A percentile compares a stretch with the other conserved stretches of the same genome.
phyloP scores from a whole-genome alignment of 2,329 filamentous ascomycete genomes.

The Hymenoscyphus salicellus region DNA sequence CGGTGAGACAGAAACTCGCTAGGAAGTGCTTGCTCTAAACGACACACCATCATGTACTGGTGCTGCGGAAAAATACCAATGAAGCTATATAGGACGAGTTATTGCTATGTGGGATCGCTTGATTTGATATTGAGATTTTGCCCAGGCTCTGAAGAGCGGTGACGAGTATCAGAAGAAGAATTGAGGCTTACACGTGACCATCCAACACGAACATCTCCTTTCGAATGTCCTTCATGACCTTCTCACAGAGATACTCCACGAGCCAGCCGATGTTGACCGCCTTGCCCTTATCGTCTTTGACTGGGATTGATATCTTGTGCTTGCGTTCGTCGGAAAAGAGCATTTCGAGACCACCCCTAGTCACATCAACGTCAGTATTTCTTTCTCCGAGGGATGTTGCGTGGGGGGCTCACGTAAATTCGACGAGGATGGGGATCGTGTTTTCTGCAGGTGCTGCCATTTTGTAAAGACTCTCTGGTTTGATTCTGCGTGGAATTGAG shows the following conservation, averaged over 20 bases:
- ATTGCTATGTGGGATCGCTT: conserved; percentile 21
- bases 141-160: conserved; percentile 15
- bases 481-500: not conserved
- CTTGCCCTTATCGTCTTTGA: conserved; percentile 55
- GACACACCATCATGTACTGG: conserved; percentile 20
- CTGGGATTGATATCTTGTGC: conserved; percentile 67
- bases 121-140: conserved; percentile 1
- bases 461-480: not conserved
- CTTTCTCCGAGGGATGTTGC: conserved; percentile 1
- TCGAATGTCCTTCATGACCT: conserved; percentile 79
- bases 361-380: conserved; percentile 11
- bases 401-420: conserved; percentile 52
- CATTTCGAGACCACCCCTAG: conserved; percentile 86
- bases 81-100: conserved; percentile 9
- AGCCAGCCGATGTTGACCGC: conserved; percentile 71
- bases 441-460: conserved; percentile 27
- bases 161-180: conserved; percentile 10
- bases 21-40: conserved; percentile 16
- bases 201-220: conserved; percentile 89
- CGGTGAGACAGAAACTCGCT: conserved; percentile 12
- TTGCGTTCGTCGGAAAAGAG: conserved; percentile 82
- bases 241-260: conserved; percentile 73
- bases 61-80: conserved; percentile 8
- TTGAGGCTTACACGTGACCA: conserved; percentile 69
- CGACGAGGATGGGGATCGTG: conserved; percentile 61